Conservation (phyloP, 352 stramenopile genomes). For the Phytophthora sp. region DNA sequence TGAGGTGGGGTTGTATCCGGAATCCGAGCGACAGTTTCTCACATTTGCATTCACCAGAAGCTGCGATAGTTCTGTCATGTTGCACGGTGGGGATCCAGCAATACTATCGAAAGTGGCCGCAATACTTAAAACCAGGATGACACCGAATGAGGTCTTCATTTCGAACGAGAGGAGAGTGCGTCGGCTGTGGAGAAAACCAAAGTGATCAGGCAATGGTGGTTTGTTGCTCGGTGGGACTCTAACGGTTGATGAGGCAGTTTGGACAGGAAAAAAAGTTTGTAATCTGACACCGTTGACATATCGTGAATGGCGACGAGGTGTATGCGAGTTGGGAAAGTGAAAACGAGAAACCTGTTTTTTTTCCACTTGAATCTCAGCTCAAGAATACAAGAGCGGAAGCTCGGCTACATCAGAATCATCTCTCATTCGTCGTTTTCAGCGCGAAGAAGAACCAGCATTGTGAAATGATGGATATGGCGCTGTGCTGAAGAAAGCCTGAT, state of each 20-base stretch:
- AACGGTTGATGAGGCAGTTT: slow-evolving; percentile 26
- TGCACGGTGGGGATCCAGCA: slow-evolving; percentile 28
- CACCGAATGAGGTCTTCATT: slow-evolving; percentile 27
- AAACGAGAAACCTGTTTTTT: too few relatives aligned
- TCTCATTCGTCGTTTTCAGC: slow-evolving; percentile 60
- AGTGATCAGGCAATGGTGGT: slow-evolving; percentile 9
- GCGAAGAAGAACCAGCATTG: slow-evolving; percentile 77
- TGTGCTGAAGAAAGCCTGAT: slow-evolving; percentile 70
- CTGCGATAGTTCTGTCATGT: slow-evolving; percentile 30
- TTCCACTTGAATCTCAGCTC: too few relatives aligned
- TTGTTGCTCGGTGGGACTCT: background rate
- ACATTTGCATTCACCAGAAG: slow-evolving; percentile 36
- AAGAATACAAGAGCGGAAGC: too few relatives aligned
- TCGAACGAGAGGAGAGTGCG: background rate
- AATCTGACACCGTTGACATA: slow-evolving; percentile 11
- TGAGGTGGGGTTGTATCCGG: slow-evolving; percentile 43
- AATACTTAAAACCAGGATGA: slow-evolving; percentile 13
- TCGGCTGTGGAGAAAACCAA: slow-evolving; percentile 25
- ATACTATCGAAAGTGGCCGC: background rate
- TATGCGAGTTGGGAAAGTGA: slow-evolving; percentile 17
- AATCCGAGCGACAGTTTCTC: slow-evolving; percentile 35
- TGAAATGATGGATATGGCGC: slow-evolving; percentile 59
- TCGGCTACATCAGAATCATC: too few relatives aligned
- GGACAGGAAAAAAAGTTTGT: too few relatives aligned
- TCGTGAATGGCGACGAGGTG: too few relatives aligned